Conservation (phyloP, 441 rosid species). For the Lepidium campestre region DNA sequence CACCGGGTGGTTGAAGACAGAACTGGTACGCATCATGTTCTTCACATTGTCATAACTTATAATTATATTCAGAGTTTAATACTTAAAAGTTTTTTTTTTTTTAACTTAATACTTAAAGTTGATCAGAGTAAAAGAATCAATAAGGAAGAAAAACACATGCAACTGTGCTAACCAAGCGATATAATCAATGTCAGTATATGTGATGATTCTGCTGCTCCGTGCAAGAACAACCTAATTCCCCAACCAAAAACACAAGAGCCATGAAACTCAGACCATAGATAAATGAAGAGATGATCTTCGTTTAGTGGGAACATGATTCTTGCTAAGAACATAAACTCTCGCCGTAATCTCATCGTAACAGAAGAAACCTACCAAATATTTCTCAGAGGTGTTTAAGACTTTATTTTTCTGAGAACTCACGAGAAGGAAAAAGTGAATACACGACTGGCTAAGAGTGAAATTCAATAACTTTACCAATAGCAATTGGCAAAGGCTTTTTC, state of each 20-base stretch:
- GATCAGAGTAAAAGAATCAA: background rate
- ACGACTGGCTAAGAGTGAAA: background rate
- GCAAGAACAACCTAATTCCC: constrained; percentile 78
- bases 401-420: too few species aligned
- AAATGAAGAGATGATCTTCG: constrained; percentile 53
- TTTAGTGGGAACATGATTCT: constrained; percentile 56
- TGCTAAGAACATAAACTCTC: constrained; percentile 52
- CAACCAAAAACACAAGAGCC: constrained; percentile 10
- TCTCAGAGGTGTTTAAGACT: too few species aligned
- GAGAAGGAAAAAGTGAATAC: background rate
- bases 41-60: constrained; percentile 46
- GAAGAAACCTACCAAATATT: constrained; percentile 80
- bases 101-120: too few species aligned
- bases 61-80: too few species aligned
- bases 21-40: constrained; percentile 88
- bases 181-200: constrained; percentile 67
- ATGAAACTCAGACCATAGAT: background rate
- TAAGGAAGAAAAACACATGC: too few species aligned
- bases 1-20: constrained; percentile 85
- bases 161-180: constrained; percentile 72
- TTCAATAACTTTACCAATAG: background rate
- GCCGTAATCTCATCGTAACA: constrained; percentile 29
- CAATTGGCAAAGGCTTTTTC: background rate
- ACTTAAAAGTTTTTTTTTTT: too few species aligned
- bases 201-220: constrained; percentile 69